Conservation (phyloP, 2,329 filamentous ascomycete genomes). For the Fonsecaea nubica region DNA sequence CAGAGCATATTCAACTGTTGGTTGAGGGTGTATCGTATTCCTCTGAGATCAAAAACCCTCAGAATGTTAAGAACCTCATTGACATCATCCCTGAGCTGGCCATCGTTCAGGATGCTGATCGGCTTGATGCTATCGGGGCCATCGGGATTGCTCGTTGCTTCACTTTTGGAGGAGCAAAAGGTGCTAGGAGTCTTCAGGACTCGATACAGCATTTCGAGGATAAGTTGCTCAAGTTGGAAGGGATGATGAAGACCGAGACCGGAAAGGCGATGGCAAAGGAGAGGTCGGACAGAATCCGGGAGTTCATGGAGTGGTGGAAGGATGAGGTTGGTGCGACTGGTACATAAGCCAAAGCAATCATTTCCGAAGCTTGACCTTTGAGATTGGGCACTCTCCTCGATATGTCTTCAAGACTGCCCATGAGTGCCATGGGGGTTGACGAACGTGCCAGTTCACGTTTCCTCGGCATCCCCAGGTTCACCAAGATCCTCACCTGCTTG, state of each 20-base stretch:
- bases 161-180: slow-evolving; percentile 73
- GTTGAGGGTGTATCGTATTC: slow-evolving; percentile 80
- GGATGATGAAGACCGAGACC: slow-evolving; percentile 65
- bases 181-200: slow-evolving; percentile 59
- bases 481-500: slow-evolving; percentile 37
- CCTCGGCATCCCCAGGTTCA: slow-evolving; percentile 40
- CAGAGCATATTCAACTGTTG: slow-evolving; percentile 71
- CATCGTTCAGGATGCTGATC: slow-evolving; percentile 89
- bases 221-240: slow-evolving; percentile 71
- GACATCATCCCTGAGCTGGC: slow-evolving; percentile 73
- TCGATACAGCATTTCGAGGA: slow-evolving; percentile 77
- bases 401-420: not conserved
- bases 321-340: slow-evolving; percentile 50
- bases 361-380: slow-evolving; percentile 4
- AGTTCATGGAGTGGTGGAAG: slow-evolving; percentile 63
- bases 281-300: slow-evolving; percentile 56
- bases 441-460: slow-evolving; percentile 29
- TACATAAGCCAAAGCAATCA: not conserved
- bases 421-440: not conserved
- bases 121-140: slow-evolving; percentile 87
- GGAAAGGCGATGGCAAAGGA: slow-evolving; percentile 58
- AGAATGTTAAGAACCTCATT: slow-evolving; percentile 67
- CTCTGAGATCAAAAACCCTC: slow-evolving; percentile 71
- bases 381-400: not conserved
- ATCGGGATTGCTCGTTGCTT: slow-evolving; percentile 82